Base-by-base conservation (phyloP, 306 rosid species). In the Cotoneaster glaucophyllus region DNA sequence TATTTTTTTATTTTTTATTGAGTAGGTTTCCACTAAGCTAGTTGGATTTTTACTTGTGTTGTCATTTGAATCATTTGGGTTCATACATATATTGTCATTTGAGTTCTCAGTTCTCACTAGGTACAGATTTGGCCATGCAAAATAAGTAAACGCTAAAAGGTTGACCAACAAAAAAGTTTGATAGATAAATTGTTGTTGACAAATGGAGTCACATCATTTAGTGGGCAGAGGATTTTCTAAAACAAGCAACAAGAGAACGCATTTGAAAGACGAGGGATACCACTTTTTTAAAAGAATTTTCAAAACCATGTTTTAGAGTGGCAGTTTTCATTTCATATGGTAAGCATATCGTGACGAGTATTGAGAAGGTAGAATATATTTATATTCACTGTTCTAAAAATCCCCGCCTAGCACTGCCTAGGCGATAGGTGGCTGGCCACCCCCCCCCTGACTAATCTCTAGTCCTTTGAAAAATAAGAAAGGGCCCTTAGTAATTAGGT, bases 1-100 rank as follows among this genome's bases (percentile, higher is more conserved):
- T 67, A 32, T 34, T 34, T 28, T 1, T 28, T 28, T 34, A 6
- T 34, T 34, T 31, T 77, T 45, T 70, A 29, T 37, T 56, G 21
- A 59, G 77, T 59, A 37, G 67, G 19, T 59, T 34, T 73, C 43
- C 68, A n/a, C n/a, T 13, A 17, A 52, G 74, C 62, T 39, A 71
- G 48, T 71, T 53, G 63, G 43, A 54, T 22, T 52, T 71, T n/a
- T 29, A 31, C 14, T 54, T 13, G 37, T 54, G 45, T 52, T 70
- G 11, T 53, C 58, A 53, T 53, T 53, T 53, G 58, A n/a, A 19
- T 53, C 3, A 53, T n/a, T 53, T 41, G 44, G 44, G 12, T 41
- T 41, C 44, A 41, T 41, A 41, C 12, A 1, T 39, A 39, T 39
- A 11, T 2, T 41, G 44, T 41, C 44, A 9, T 11, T 57, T 57